Conservation (phyloP, 2,329 filamentous ascomycete genomes). For the Cladosporium halotolerans region DNA sequence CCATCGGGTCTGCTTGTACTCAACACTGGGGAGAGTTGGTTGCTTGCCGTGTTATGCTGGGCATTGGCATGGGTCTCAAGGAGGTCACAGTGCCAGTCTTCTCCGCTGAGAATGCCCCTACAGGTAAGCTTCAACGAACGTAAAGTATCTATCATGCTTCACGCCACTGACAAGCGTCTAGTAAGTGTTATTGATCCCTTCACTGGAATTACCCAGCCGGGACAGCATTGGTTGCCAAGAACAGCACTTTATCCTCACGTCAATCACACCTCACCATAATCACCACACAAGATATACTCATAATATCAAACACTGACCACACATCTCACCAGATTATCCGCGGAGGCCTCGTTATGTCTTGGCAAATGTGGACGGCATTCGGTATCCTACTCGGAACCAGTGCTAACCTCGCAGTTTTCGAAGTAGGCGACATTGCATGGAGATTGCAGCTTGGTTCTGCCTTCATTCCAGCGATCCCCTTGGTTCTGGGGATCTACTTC, state of each 20-base stretch:
- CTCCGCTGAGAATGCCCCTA: constrained; percentile 51
- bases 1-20: constrained; percentile 31
- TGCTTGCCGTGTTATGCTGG: constrained; percentile 28
- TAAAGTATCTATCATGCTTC: no score
- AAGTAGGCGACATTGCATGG: constrained; percentile 35
- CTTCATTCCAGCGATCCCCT: constrained; percentile 38
- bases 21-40: constrained; percentile 34
- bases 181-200: no score
- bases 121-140: constrained; percentile 15
- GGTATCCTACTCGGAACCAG: constrained; percentile 59
- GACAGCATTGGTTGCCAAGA: background rate
- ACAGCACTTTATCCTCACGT: no score
- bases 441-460: constrained; percentile 38
- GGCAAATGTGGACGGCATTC: constrained; percentile 49
- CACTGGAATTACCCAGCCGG: no score
- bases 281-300: no score
- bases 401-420: constrained; percentile 50
- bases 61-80: constrained; percentile 39
- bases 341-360: constrained; percentile 26
- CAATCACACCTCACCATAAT: no score
- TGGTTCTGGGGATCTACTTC: constrained; percentile 35
- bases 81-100: constrained; percentile 44
- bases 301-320: no score
- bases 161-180: no score
- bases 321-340: constrained; percentile 32